phyloP scores from a whole-genome alignment of 805 yeast species.

The Ogataea glucozyma region DNA sequence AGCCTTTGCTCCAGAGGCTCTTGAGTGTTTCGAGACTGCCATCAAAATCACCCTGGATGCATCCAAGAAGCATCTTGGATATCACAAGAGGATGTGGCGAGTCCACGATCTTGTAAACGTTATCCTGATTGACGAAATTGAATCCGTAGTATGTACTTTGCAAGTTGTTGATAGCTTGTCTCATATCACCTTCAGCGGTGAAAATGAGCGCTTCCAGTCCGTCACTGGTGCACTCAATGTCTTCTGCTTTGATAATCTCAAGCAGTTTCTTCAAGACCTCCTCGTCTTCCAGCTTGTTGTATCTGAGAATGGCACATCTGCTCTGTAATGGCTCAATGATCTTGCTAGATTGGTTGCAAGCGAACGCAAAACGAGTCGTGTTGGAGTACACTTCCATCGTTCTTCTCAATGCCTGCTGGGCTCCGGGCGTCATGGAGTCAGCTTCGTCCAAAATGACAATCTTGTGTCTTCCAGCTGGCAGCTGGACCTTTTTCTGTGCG shows the following conservation, averaged over 20 bases:
- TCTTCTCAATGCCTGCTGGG: conserved; percentile 91
- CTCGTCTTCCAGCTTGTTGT: conserved; percentile 75
- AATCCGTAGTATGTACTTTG: conserved; percentile 95
- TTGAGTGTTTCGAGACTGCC: conserved; percentile 63
- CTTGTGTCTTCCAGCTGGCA: conserved; percentile 90
- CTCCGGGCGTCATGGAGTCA: conserved; percentile 95
- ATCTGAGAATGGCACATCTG: conserved; percentile 92
- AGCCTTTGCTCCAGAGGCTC: conserved; percentile 84
- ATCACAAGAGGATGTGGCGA: conserved; percentile 93
- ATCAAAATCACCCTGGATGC: conserved; percentile 46
- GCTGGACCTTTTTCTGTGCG: conserved; percentile 88
- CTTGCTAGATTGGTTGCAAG: conserved; percentile 91
- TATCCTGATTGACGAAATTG: conserved; percentile 84
- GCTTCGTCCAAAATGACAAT: conserved; percentile 94
- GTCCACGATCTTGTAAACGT: conserved; percentile 93
- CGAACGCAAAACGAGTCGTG: conserved; percentile 97
- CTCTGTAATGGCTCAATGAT: conserved; percentile 96
- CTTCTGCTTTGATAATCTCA: conserved; percentile 67
- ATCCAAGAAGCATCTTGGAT: conserved; percentile 58
- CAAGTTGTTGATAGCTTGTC: conserved; percentile 93
- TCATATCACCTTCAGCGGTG: conserved; percentile 98
- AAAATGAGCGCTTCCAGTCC: conserved; percentile 91
- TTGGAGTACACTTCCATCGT: conserved; percentile 96
- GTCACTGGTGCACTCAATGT: conserved; percentile 78
- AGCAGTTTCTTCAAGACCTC: conserved; percentile 78